Evolutionary conservation across 1,284 basidiomycete genomes (phyloP), one percentile per base, ranked within the genome.

Genomic region (Stereum hirsutum): DNA sequence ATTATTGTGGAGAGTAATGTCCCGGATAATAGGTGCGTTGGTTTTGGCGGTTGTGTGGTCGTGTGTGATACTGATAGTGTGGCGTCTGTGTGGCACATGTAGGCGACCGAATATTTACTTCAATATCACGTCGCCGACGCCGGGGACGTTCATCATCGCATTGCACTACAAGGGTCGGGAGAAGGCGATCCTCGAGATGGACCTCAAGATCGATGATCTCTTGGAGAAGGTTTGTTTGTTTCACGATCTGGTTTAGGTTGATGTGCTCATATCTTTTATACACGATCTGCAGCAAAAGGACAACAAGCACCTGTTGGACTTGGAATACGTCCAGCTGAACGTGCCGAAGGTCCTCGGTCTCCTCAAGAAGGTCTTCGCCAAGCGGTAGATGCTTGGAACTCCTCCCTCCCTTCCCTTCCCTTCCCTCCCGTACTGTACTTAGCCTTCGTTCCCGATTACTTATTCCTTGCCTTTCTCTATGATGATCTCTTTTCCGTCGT

Each of bases 171-270:
- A 97, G 65, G 94, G 94, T 28, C 78, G 96, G n/a, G 94, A 98
- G 58, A 97, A 97, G 70, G 93, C 96, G 15, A 98, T 99, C 54
- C 74, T 99, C 37, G 96, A 99, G 74, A 99, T 99, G 94, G 96
- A 99, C 66, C 75, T 99, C 48, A 99, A 98, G 70, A 96, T 99
- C 57, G 96, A 99, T 64, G 96, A 99, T 67, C 66, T 99, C 52
- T 70, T 99, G 55, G 94, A 99, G 66, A 96, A 94, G 82, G 88
- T 89, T 46, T 21, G 70, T 58, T 3, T 8, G 35, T 30, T 37
- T 31, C 43, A 27, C 27, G 33, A 35, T 15, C n/a, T 20, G 37
- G 26, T 21, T 7, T 39, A 37, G 14, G 43, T 20, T n/a, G n/a
- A n/a, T n/a, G n/a, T 36, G 31, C 5, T 34, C n/a, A 37, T 54